Evolutionary conservation across 2,329 filamentous ascomycete genomes (phyloP), one percentile per base, ranked within the genome.

Genomic region (Hypoxylon sp.): DNA sequence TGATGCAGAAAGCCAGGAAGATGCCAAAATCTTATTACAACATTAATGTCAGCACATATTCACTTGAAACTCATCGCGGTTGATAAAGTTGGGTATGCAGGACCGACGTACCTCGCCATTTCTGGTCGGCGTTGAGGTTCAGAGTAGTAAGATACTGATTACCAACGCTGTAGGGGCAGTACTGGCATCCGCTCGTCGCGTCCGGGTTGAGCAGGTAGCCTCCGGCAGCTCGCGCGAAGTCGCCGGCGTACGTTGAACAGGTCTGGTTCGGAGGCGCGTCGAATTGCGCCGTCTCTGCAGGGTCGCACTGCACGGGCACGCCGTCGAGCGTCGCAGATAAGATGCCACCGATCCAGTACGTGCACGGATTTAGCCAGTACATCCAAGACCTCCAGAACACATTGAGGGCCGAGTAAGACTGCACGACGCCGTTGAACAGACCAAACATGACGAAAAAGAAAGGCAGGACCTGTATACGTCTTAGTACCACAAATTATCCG

Each of bases 371-470:
- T 70, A 89, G 76, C 73, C 85, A 91, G 79, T 91, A 91, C 81
- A 86, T 84, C 87, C 89, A 92, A 78, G 90, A 91, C 38, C 83
- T 81, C 89, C 89, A 95, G 80, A 93, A 92, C 24, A 86, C 85
- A 0, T 87, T 86, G 30, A 93, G 81, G 65, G 83, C 79, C 1
- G 78, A 70, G 76, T 92, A 93, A 0, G 91, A 88, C 2, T 90
- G 84, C 8, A 94, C 85, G 18, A 94, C 88, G 69, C 92, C 92
- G 80, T 93, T 93, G 83, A 94, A 93, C 22, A 92, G 78, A 40
- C 84, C 85, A 72, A 92, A 89, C 81, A 92, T 89, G 76, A 93
- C 88, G 80, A 94, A 91, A 84, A 94, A 93, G 81, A 94, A 93
- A 0, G 91, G 91, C 4, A 93, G 81, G 20, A 89, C 79, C 80